These are phyloP conservation scores for Mikania micrantha DNA, from an alignment of 129 eudicot genomes.

Conservation along the genomic window DNA sequence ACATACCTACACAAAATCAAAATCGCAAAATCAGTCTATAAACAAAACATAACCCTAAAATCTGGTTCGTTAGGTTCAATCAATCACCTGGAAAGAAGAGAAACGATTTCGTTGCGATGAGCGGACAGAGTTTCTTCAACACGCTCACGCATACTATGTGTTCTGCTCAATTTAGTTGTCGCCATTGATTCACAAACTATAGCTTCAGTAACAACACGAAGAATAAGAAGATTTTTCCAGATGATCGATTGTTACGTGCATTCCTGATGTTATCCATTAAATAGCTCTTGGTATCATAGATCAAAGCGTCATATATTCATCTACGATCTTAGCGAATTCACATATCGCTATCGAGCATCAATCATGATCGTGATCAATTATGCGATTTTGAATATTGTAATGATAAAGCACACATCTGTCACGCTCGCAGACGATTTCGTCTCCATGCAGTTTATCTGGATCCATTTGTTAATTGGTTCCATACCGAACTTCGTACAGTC, in stretches of 20 bases:
- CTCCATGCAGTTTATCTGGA: slow-evolving; percentile 29
- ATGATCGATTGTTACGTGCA: neutral
- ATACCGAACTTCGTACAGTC: slow-evolving; percentile 13
- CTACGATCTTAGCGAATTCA: neutral
- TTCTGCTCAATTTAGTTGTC: slow-evolving; percentile 35
- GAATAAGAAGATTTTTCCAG: neutral
- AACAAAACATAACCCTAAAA: slow-evolving; percentile 12
- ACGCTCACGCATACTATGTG: slow-evolving; percentile 84
- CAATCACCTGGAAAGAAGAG: slow-evolving; percentile 84
- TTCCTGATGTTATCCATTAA: neutral
- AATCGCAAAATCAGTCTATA: neutral
- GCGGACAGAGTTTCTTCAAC: slow-evolving; percentile 75
- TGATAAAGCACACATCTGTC: slow-evolving; percentile 27
- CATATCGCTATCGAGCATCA: slow-evolving; percentile 8
- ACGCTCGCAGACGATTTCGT: slow-evolving; percentile 26
- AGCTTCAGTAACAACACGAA: slow-evolving; percentile 1
- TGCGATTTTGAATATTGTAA: slow-evolving; percentile 9
- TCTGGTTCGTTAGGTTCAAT: neutral
- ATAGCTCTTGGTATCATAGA: slow-evolving; percentile 2
- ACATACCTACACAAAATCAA: slow-evolving; percentile 51
- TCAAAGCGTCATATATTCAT: neutral
- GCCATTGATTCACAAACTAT: slow-evolving; percentile 37
- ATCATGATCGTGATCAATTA: neutral
- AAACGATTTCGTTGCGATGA: slow-evolving; percentile 80
- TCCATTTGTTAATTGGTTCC: slow-evolving; percentile 10